Conservation (phyloP, 495 filamentous ascomycete species). For the Usnea hakonensis region DNA sequence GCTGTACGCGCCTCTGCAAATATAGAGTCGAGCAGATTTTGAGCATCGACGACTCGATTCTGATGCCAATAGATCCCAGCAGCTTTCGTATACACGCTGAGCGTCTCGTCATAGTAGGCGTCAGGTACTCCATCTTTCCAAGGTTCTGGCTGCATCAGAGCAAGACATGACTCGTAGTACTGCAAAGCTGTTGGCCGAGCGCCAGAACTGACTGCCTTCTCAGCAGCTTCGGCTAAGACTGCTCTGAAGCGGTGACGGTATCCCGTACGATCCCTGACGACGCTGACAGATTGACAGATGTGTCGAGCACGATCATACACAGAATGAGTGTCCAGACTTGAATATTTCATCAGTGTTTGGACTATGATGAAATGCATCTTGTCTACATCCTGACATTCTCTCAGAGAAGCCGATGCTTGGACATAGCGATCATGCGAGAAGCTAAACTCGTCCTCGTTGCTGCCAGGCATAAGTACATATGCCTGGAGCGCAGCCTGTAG, state of each 20-base stretch:
- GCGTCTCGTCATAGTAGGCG: constrained; percentile 75
- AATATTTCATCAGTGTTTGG: constrained; percentile 65
- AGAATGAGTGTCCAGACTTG: constrained; percentile 44
- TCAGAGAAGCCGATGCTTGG: constrained; percentile 61
- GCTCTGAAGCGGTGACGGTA: constrained; percentile 59
- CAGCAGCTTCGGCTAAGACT: constrained; percentile 67
- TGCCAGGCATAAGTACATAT: constrained; percentile 65
- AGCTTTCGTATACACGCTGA: constrained; percentile 62
- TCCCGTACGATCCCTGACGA: constrained; percentile 57
- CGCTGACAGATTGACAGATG: constrained; percentile 61
- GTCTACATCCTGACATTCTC: constrained; percentile 54
- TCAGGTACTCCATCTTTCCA: constrained; percentile 68
- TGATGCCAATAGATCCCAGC: constrained; percentile 79
- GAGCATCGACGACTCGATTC: constrained; percentile 55
- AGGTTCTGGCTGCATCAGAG: constrained; percentile 67
- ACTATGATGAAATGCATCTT: constrained; percentile 88
- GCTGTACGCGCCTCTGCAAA: constrained; percentile 57
- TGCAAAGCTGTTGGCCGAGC: constrained; percentile 69
- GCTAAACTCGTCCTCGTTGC: constrained; percentile 69
- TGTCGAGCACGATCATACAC: constrained; percentile 66
- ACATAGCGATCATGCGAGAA: constrained; percentile 81
- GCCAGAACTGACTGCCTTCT: constrained; percentile 67
- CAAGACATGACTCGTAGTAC: constrained; percentile 67
- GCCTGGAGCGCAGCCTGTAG: constrained; percentile 71
- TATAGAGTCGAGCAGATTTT: constrained; percentile 54